These are phyloP conservation scores for Yamadazyma nakazawae DNA, from an alignment of 805 yeast genomes.

Conservation along the genomic window DNA sequence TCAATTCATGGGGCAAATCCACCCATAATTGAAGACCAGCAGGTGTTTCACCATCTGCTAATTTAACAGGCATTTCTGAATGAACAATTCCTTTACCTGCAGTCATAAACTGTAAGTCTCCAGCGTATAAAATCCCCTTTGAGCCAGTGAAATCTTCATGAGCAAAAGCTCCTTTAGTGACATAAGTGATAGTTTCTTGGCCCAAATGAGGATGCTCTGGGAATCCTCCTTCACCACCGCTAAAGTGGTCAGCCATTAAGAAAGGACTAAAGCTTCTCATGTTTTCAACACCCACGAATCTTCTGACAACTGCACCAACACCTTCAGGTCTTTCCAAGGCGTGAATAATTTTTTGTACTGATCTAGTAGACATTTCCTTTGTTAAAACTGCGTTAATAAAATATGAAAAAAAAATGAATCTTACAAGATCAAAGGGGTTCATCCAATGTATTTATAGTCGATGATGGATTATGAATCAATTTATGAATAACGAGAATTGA, in stretches of 20 bases:
- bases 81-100: slow-evolving; percentile 88
- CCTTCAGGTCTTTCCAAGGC: slow-evolving; percentile 81
- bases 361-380: slow-evolving; percentile 20
- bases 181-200: slow-evolving; percentile 36
- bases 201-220: slow-evolving; percentile 42
- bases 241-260: slow-evolving; percentile 76
- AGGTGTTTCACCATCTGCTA: slow-evolving; percentile 43
- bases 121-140: slow-evolving; percentile 71
- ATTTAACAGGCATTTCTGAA: slow-evolving; percentile 76
- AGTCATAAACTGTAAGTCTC: slow-evolving; percentile 91
- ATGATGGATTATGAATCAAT: not conserved
- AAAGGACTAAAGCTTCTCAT: slow-evolving; percentile 80
- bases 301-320: slow-evolving; percentile 80
- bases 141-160: slow-evolving; percentile 77
- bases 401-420: slow-evolving; percentile 5
- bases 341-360: slow-evolving; percentile 27
- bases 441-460: slow-evolving; percentile 5
- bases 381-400: not conserved
- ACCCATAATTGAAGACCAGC: slow-evolving; percentile 87
- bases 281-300: slow-evolving; percentile 69
- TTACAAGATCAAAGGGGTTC: not conserved
- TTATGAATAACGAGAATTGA: not conserved
- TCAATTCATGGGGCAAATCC: slow-evolving; percentile 65
- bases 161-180: slow-evolving; percentile 35
- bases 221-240: slow-evolving; percentile 56